Conservation (phyloP, 1,284 basidiomycete species). For the Lignosus rhinocerotis region DNA sequence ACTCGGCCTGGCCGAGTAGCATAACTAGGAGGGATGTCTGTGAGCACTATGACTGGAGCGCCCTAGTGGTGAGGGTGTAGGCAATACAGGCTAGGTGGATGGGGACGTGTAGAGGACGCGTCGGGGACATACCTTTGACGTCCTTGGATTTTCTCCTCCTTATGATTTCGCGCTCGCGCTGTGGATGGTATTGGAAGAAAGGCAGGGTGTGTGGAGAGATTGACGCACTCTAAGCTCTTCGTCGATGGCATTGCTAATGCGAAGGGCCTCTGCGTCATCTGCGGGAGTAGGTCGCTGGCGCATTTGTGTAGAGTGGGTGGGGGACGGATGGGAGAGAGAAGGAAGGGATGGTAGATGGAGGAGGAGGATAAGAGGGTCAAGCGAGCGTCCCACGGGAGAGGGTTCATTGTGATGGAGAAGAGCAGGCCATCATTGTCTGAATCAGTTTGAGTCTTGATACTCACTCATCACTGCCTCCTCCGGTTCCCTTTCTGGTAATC, state of each 20-base stretch:
- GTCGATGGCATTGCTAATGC: constrained; percentile 66
- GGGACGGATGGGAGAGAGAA: not conserved
- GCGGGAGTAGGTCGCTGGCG: constrained; percentile 24
- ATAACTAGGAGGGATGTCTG: constrained; percentile 27
- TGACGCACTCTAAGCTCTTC: constrained; percentile 62
- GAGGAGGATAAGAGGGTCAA: constrained; percentile 5
- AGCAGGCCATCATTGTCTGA: constrained; percentile 10
- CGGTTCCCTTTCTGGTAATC: not conserved
- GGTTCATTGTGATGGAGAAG: constrained; percentile 21
- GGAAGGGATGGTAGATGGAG: constrained; percentile 7
- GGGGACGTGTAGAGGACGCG: not conserved
- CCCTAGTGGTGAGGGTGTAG: not conserved
- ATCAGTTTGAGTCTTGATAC: not conserved
- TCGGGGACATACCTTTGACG: constrained; percentile 57
- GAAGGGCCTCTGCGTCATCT: constrained; percentile 50
- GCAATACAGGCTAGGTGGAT: not conserved
- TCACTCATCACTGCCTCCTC: not conserved
- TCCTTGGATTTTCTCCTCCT: constrained; percentile 51
- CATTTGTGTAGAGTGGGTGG: constrained; percentile 16
- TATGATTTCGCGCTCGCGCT: constrained; percentile 54
- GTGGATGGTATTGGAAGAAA: not conserved
- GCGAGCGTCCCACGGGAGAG: constrained; percentile 21
- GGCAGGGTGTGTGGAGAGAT: not conserved
- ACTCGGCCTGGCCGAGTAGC: constrained; percentile 73
- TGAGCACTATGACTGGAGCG: not conserved